phyloP scores from a whole-genome alignment of 345 rosid genomes.

The Gossypium sturtianum region DNA sequence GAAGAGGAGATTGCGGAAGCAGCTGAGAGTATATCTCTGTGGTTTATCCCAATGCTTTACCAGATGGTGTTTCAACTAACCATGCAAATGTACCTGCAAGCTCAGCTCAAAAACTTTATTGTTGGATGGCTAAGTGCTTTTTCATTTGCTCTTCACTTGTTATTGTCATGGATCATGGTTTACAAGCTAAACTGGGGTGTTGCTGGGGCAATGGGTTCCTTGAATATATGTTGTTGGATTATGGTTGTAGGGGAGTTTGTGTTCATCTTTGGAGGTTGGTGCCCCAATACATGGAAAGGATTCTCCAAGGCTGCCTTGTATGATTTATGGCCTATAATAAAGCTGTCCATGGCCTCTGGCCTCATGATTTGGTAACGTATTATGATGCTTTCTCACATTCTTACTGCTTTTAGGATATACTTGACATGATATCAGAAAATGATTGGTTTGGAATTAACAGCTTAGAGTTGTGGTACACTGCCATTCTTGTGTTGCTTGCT shows the following conservation, averaged over 20 bases:
- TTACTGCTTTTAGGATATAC: no score
- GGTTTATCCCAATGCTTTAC: slow-evolving; percentile 8
- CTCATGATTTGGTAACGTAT: slow-evolving; percentile 11
- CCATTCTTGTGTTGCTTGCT: slow-evolving; percentile 57
- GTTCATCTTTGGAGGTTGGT: slow-evolving; percentile 20
- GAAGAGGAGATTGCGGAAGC: background rate
- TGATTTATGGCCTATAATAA: background rate
- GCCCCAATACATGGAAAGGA: slow-evolving; percentile 22
- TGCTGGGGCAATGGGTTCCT: slow-evolving; percentile 16
- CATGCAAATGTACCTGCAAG: slow-evolving; percentile 13
- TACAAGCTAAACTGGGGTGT: slow-evolving; percentile 15
- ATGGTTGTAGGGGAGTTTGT: slow-evolving; percentile 1
- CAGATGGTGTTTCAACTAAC: background rate
- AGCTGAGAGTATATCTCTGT: background rate
- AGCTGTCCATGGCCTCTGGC: slow-evolving; percentile 15
- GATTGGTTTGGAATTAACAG: slow-evolving; percentile 21
- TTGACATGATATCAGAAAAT: no score
- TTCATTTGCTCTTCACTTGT: background rate
- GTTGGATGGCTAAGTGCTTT: slow-evolving; percentile 5
- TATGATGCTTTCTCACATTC: background rate
- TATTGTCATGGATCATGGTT: background rate
- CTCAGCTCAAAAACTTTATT: slow-evolving; percentile 8
- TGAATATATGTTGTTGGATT: slow-evolving; percentile 12
- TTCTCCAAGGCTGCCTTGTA: slow-evolving; percentile 15
- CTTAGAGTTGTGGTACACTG: slow-evolving; percentile 73